phyloP scores from a whole-genome alignment of 768 basidiomycete genomes.

The Flagelloscypha sp. region DNA sequence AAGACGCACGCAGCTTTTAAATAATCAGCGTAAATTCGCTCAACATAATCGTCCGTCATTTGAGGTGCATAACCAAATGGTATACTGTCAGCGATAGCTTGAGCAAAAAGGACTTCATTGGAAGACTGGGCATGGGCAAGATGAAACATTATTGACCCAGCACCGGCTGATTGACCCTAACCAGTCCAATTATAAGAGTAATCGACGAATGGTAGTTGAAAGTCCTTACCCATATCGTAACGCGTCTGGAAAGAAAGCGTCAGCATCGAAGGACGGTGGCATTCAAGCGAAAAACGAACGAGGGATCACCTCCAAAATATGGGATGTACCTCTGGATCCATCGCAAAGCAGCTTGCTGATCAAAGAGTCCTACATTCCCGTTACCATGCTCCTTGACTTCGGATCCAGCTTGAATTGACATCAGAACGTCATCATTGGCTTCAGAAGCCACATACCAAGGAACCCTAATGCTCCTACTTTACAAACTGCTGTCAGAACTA shows the following conservation, averaged over 20 bases:
- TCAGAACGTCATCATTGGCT: no score
- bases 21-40: constrained; percentile 28
- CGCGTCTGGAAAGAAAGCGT: constrained; percentile 18
- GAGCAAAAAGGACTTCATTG: constrained; percentile 29
- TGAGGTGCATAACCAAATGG: constrained; percentile 27
- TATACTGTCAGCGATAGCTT: constrained; percentile 37
- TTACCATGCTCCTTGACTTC: constrained; percentile 23
- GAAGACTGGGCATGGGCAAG: no score
- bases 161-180: constrained; percentile 35
- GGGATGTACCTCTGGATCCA: constrained; percentile 31
- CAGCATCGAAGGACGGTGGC: neutral
- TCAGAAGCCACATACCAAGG: no score
- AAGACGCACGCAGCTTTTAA: constrained; percentile 25
- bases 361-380: constrained; percentile 31
- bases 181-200: no score
- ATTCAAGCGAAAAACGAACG: constrained; percentile 13
- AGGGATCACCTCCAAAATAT: constrained; percentile 31
- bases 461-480: constrained; percentile 36
- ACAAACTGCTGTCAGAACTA: no score
- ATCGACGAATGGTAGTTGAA: no score
- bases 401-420: no score
- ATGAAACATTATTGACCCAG: constrained; percentile 34
- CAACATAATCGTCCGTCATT: constrained; percentile 25
- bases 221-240: constrained; percentile 37
- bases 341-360: constrained; percentile 24